A percentile compares a stretch with the other conserved stretches of the same genome.
Conservation (phyloP, 148 eudicot species). For the Silene uniflora region DNA sequence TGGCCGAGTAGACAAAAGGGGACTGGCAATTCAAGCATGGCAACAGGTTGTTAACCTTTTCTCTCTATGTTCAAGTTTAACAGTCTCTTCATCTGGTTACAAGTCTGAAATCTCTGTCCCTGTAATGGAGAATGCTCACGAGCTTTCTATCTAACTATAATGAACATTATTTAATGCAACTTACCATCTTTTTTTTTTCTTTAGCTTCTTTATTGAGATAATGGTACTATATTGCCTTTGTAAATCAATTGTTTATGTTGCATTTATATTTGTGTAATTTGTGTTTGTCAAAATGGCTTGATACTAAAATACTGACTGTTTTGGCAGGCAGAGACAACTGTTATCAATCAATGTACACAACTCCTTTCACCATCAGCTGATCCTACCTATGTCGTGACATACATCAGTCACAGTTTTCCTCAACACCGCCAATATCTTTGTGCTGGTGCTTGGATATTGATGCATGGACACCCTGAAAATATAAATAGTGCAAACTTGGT, state of each 20-base stretch:
- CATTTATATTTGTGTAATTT: neutral
- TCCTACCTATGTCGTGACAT: conserved; percentile 74
- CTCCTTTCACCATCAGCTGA: conserved; percentile 89
- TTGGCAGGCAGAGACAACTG: conserved; percentile 92
- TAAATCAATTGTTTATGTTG: neutral
- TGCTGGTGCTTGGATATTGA: conserved; percentile 98
- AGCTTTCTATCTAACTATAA: neutral
- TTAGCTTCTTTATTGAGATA: conserved; percentile 2
- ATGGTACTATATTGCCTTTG: neutral
- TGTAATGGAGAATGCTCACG: neutral
- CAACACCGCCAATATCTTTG: conserved; percentile 86
- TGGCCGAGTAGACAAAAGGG: conserved; percentile 78
- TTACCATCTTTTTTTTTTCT: neutral
- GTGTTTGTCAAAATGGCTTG: neutral
- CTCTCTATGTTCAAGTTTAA: neutral
- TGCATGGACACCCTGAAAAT: conserved; percentile 91
- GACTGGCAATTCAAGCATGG: conserved; percentile 83
- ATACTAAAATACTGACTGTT: conserved; percentile 4
- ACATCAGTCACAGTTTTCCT: conserved; percentile 79
- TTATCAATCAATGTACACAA: conserved; percentile 86
- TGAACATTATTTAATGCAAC: neutral
- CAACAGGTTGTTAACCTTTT: conserved; percentile 57
- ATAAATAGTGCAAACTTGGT: conserved; percentile 84
- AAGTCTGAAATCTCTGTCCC: neutral
- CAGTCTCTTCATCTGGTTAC: neutral